Conservation (phyloP, 1,284 basidiomycete species). For the Tremellales sp. region DNA sequence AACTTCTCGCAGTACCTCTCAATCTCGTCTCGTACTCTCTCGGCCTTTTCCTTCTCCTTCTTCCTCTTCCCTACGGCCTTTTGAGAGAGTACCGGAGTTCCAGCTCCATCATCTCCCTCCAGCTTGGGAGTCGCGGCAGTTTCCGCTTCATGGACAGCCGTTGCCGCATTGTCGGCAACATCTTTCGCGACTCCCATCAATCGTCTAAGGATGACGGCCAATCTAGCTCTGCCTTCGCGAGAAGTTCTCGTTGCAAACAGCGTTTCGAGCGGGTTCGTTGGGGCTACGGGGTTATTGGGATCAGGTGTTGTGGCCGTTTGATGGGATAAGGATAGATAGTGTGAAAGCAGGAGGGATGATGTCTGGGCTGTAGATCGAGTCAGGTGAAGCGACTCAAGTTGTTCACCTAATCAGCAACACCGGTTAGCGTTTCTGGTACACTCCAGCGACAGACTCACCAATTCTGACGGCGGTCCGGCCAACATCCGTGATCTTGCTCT, state of each 20-base stretch:
- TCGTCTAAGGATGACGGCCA: conserved; percentile 84
- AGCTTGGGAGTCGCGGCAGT: conserved; percentile 12
- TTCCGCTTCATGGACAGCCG: conserved; percentile 62
- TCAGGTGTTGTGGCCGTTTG: conserved; percentile 63
- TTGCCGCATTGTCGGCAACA: conserved; percentile 41
- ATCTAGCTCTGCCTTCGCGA: conserved; percentile 74
- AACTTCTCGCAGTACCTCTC: conserved; percentile 96
- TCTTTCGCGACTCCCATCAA: conserved; percentile 87
- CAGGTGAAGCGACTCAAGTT: conserved; percentile 90
- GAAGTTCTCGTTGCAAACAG: conserved; percentile 58
- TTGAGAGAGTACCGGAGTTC: conserved; percentile 4
- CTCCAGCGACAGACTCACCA: conserved; percentile 53
- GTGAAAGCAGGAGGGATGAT: conserved; percentile 89
- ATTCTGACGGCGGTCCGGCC: conserved; percentile 92
- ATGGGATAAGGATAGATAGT: conserved; percentile 87
- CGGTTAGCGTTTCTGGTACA: not conserved
- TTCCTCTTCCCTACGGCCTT: conserved; percentile 24
- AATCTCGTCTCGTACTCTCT: conserved; percentile 59
- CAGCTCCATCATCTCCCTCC: conserved; percentile 1
- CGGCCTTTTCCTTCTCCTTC: conserved; percentile 45
- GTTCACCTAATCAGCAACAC: conserved; percentile 63
- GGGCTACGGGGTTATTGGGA: conserved; percentile 16
- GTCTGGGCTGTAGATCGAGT: conserved; percentile 90
- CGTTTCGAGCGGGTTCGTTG: conserved; percentile 36
- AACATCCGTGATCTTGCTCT: conserved; percentile 84